Conservation (phyloP, 192 early-diverging fungal species). For the Coemansia sp. region DNA sequence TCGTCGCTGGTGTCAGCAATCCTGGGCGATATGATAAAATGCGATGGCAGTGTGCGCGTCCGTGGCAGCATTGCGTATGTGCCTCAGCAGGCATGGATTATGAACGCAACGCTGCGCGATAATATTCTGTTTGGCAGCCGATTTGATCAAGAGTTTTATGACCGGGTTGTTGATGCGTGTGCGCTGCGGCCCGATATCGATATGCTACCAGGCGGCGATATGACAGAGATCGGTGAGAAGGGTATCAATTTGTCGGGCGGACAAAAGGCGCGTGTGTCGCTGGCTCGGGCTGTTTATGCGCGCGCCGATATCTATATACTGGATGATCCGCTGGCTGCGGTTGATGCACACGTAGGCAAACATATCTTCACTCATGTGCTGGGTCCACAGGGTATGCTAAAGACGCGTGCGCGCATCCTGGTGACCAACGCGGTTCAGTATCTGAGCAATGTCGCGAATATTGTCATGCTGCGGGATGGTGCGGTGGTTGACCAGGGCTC, state of each 20-base stretch:
- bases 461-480: constrained; percentile 44
- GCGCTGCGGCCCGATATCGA: constrained; percentile 53
- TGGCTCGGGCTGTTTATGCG: constrained; percentile 58
- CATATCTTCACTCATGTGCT: constrained; percentile 58
- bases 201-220: constrained; percentile 55
- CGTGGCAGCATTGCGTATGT: constrained; percentile 57
- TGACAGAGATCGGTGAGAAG: constrained; percentile 24
- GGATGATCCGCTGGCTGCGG: constrained; percentile 72
- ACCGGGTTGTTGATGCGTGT: constrained; percentile 59
- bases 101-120: constrained; percentile 56
- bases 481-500: constrained; percentile 2
- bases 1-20: constrained; percentile 63
- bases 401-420: constrained; percentile 51
- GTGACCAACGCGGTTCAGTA: constrained; percentile 59
- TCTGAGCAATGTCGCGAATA: constrained; percentile 44
- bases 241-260: constrained; percentile 23
- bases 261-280: constrained; percentile 11
- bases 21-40: constrained; percentile 56
- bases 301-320: constrained; percentile 63
- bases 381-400: constrained; percentile 48
- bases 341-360: constrained; percentile 62
- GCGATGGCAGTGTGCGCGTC: constrained; percentile 21
- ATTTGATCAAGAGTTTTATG: constrained; percentile 56
- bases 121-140: constrained; percentile 65
- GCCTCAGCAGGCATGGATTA: constrained; percentile 64